Evolutionary conservation across 208 protist species (phyloP).

Genomic region (Wallacemonas sp.): DNA sequence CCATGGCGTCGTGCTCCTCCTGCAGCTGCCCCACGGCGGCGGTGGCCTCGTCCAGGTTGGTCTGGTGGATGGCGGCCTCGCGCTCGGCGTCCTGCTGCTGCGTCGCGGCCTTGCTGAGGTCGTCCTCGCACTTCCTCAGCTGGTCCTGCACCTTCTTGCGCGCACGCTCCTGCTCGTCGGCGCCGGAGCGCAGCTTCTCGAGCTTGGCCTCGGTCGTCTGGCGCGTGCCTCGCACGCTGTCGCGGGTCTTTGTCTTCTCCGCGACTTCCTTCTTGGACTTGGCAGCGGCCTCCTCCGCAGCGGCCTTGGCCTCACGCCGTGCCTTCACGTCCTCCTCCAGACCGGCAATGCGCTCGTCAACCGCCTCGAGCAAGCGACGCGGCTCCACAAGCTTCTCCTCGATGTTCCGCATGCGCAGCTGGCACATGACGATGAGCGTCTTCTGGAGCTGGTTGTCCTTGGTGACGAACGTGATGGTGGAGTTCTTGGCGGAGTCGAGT

Average conservation of each 20-base stretch:
- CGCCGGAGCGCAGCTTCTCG: constrained; percentile 73
- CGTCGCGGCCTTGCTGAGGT: constrained; percentile 67
- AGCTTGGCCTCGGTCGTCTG: constrained; percentile 69
- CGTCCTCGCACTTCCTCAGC: constrained; percentile 85
- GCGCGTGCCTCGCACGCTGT: constrained; percentile 56
- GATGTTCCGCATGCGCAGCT: constrained; percentile 81
- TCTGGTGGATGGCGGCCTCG: constrained; percentile 79
- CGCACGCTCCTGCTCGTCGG: constrained; percentile 61
- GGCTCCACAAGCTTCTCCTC: constrained; percentile 81
- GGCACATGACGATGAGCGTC: constrained; percentile 90
- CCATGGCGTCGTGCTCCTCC: constrained; percentile 66
- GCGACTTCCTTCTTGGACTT: constrained; percentile 71
- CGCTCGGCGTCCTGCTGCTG: constrained; percentile 87
- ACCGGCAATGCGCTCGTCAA: constrained; percentile 62
- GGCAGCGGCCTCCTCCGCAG: constrained; percentile 52
- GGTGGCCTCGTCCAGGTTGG: constrained; percentile 80
- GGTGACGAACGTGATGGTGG: constrained; percentile 93
- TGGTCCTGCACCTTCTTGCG: constrained; percentile 75
- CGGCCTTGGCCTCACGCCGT: constrained; percentile 37
- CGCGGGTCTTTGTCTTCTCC: constrained; percentile 57
- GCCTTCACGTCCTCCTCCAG: constrained; percentile 60
- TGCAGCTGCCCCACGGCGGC: constrained; percentile 58
- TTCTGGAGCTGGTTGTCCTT: constrained; percentile 94
- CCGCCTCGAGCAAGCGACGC: constrained; percentile 57
- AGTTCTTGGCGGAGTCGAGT: constrained; percentile 94